Evolutionary conservation across 2,329 filamentous ascomycete species (phyloP), one percentile per base, ranked within the genome.

Genomic region (Myotisia sp.): DNA sequence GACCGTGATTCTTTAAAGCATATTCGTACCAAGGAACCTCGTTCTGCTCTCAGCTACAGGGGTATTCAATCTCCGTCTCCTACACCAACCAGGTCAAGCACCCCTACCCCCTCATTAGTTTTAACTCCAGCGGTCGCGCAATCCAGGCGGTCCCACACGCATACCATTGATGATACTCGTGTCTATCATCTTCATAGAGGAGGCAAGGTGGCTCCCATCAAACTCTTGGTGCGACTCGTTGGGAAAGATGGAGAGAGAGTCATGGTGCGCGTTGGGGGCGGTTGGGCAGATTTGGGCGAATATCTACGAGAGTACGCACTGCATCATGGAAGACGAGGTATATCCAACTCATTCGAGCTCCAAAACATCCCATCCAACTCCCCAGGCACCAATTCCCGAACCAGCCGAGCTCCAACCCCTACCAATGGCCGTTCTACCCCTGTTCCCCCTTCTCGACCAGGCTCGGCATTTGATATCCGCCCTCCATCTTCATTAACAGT

Each of bases 271-370:
- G 87, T 98, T 8, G 90, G 90, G 8, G 90, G 90, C 39, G 90
- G 90, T n/a, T 98, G 90, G 90, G 85, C 86, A 9, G 90, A 98
- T 55, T 65, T 98, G 13, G 87, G 81, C 23, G 90, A 95, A 55
- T 98, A 94, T 51, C 67, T 98, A 26, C 79, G 85, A 46, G 84
- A 93, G 54, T 98, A 94, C 49, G 86, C 85, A 5, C 75, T 76
- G 39, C 90, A 98, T 52, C 90, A 98, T 53, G 81, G 82, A 27
- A 76, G 82, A n/a, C 75, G 71, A 28, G 65, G 69, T 19, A 64
- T 70, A 13, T 67, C 64, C 18, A 70, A 72, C 23, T 63, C 63
- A 8, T 62, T 75, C 9, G 70, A 76, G 43, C 62, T 75, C 10
- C 58, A 70, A 34, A 69, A 67, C 47, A 6, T 51, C 12, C 21